Base-by-base conservation (phyloP, 2,329 filamentous ascomycete species). In the Xylaria sp. region DNA sequence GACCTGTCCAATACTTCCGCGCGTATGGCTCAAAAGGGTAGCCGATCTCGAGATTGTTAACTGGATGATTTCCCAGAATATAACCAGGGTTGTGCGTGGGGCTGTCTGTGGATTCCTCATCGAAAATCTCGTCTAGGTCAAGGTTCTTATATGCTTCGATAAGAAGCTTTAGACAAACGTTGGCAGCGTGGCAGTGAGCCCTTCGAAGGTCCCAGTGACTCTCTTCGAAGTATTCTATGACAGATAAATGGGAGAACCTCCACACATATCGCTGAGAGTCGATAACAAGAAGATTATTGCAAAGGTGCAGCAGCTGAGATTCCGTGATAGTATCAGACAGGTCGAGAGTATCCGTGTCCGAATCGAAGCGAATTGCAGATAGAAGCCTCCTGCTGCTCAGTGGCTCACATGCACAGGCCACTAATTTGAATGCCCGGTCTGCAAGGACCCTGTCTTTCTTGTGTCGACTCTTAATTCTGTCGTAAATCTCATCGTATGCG, bases 201-300 rank as follows among this genome's bases (percentile, higher is more conserved):
- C 23, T 38, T 27, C 5, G 1, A 19, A 58, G 31, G 23, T 15
- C 27, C 49, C 37, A 55, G 37, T 58, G 31, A 9, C 46, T 27
- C 5, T 48, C 10, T 31, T 59, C 60, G 19, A 62, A 58, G 31
- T 58, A 58, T 38, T 62, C 60, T 2, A 23, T 37, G 8, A 62
- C 60, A 0, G 54, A 62, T 43, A 55, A 38, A 19, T 62, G 54
- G 11, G 54, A 58, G 23, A 62, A 54, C n/a, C 60, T 40, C 60
- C 54, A 62, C 4, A 54, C 31, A 1, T 23, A 2, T 11, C 25
- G 35, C 17, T 62, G 21, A 13, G 41, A 46, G 35, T 62, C 54
- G 7, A 62, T n/a, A 1, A 58, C 43, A 31, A 62, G 44, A 0
- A 62, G 46, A 23, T 58, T 59, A 4, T 54, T 47, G 44, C 54